Base-by-base conservation (phyloP, 306 rosid genomes). In the Luffa acutangula region DNA sequence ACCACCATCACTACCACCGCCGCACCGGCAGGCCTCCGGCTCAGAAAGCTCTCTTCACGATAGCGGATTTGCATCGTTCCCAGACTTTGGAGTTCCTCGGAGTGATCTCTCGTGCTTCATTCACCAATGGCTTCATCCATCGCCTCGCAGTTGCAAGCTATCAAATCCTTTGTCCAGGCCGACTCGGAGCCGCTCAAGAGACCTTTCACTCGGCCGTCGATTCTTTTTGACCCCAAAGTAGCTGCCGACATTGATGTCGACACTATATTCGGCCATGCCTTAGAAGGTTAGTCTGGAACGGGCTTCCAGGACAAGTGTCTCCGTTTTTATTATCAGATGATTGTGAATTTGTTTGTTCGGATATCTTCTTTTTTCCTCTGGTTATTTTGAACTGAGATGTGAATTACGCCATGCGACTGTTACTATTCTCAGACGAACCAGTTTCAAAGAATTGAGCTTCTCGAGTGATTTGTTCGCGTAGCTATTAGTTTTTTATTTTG, bases 191-290 rank as follows among this genome's bases (percentile, higher is more conserved):
- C 87, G 64, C 84, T 59, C 33, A 95, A 86, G 85, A 76, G 93
- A 64, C 97, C 98, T 0, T 87, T 87, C 87, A 89, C 93, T 71
- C 93, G 98, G 1, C 93, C 98, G 78, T 90, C 98, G 7, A 81
- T 95, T 71, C 83, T 92, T 56, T 91, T 82, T 78, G 92, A 92
- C 58, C 91, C 97, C 52, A 91, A 92, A 84, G 85, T 87, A 80
- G 98, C 98, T 0, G 97, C 98, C 2, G 98, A 95, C 53, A 82
- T 85, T 39, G 91, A 86, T 37, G 53, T 85, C 15, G 93, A 95
- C 39, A 78, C 97, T 52, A 79, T 95, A 42, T 85, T 86, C 81
- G 31, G 72, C 64, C 71, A 87, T 10, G 93, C 92, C 3, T 77
- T 85, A 54, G 86, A 89, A 85, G 98, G 98, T 91, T 65, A 21